phyloP scores from a whole-genome alignment of 2,329 filamentous ascomycete species.

The Epichloe amarillans region DNA sequence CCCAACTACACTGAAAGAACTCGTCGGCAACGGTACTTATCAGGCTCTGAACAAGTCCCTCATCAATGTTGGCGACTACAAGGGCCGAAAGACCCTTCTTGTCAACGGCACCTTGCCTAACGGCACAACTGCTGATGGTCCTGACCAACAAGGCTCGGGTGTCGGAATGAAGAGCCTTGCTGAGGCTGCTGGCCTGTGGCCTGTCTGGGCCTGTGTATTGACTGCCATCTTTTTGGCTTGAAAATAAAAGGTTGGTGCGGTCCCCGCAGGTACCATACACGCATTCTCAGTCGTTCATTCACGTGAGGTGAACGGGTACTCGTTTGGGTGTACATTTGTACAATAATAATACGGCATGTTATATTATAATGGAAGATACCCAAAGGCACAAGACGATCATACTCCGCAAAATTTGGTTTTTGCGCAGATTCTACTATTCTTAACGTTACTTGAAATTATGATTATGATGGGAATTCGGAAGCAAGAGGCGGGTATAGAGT shows the following conservation, averaged over 20 bases:
- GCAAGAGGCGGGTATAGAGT: not conserved
- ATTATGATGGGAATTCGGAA: not conserved
- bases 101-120: slow-evolving; percentile 67
- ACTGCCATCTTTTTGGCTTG: slow-evolving; percentile 31
- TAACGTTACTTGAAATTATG: not conserved
- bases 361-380: not conserved
- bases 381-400: not conserved
- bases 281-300: not conserved
- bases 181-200: slow-evolving; percentile 35
- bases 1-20: slow-evolving; percentile 36
- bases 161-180: slow-evolving; percentile 19
- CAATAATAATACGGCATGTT: not conserved
- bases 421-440: not conserved
- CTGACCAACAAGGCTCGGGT: slow-evolving; percentile 18
- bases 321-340: not conserved
- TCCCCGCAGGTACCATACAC: not conserved
- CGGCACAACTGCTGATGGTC: slow-evolving; percentile 37
- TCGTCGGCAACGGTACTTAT: slow-evolving; percentile 55
- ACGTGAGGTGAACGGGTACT: not conserved
- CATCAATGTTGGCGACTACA: slow-evolving; percentile 39
- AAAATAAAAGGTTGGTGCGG: not conserved
- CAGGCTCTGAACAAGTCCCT: slow-evolving; percentile 44
- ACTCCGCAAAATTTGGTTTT: not conserved
- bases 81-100: slow-evolving; percentile 40
- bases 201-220: slow-evolving; percentile 29